Percentiles rank a stretch among this genome's conserved stretches.
These are phyloP conservation scores for Talaromyces thailandensis DNA, from an alignment of 495 filamentous ascomycete genomes.

Conservation along the genomic window DNA sequence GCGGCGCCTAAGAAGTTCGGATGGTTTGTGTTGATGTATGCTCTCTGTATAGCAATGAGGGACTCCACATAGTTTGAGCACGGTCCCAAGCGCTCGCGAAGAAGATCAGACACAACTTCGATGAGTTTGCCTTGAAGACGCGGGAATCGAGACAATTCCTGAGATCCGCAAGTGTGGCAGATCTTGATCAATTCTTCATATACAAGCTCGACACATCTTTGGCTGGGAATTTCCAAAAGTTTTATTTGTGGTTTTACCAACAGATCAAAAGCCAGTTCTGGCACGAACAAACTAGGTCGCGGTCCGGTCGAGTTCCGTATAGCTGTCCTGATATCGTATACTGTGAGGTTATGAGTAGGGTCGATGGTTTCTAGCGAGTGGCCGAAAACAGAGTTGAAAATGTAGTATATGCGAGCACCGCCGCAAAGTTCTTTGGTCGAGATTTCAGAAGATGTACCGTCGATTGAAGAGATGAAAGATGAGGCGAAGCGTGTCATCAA, in stretches of 20 bases:
- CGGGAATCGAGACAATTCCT: constrained; percentile 83
- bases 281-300: constrained; percentile 90
- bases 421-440: constrained; percentile 98
- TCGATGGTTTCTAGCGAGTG: constrained; percentile 95
- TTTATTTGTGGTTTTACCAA: constrained; percentile 99
- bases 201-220: constrained; percentile 93
- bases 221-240: constrained; percentile 87
- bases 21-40: constrained; percentile 99
- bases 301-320: constrained; percentile 98
- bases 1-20: constrained; percentile 97
- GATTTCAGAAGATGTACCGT: constrained; percentile 96
- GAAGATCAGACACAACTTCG: constrained; percentile 93
- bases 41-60: constrained; percentile 91
- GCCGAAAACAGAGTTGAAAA: constrained; percentile 99
- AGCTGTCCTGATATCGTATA: constrained; percentile 94
- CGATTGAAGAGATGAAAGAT: constrained; percentile 97
- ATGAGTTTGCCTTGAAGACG: constrained; percentile 95
- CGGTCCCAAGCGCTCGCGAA: constrained; percentile 85
- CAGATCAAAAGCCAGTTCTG: constrained; percentile 94
- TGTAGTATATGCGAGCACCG: constrained; percentile 96
- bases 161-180: constrained; percentile 95
- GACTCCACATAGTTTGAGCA: constrained; percentile 88
- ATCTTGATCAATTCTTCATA: constrained; percentile 99
- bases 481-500: constrained; percentile 98
- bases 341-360: constrained; percentile 87